Percentiles rank a stretch among this genome's conserved stretches.
phyloP scores from a whole-genome alignment of 345 rosid species.

The Corchorus capsularis region DNA sequence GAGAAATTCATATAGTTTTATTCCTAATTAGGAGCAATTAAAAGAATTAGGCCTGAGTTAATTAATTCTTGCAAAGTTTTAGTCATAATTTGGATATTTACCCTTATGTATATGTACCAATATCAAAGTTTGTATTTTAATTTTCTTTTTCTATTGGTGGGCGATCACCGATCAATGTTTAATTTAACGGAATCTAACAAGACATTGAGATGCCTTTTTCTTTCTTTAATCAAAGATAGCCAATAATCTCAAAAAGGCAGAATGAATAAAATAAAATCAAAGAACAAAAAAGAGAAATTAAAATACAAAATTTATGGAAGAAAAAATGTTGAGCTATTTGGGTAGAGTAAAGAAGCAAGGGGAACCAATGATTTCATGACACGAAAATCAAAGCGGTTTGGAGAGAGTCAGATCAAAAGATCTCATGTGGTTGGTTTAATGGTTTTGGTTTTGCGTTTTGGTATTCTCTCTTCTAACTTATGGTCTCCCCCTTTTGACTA shows the following conservation, averaged over 20 bases:
- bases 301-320: too few relatives aligned
- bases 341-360: background rate
- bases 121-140: too few relatives aligned
- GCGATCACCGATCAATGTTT: background rate
- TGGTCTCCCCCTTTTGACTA: conserved; percentile 24
- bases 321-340: background rate
- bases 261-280: too few relatives aligned
- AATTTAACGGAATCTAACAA: background rate
- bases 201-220: background rate
- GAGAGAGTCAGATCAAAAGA: background rate
- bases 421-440: background rate
- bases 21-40: too few relatives aligned
- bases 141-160: background rate
- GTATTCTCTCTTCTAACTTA: background rate
- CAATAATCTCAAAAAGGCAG: background rate
- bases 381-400: background rate
- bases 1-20: too few relatives aligned
- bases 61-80: too few relatives aligned
- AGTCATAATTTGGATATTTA: too few relatives aligned
- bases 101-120: too few relatives aligned
- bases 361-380: background rate
- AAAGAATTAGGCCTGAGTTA: too few relatives aligned
- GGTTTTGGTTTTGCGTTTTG: background rate
- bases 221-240: background rate
- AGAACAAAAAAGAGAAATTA: too few relatives aligned